Evolutionary conservation across 2,329 filamentous ascomycete species (phyloP), one percentile per base, ranked within the genome.

Genomic region (Nectriaceae sp.): DNA sequence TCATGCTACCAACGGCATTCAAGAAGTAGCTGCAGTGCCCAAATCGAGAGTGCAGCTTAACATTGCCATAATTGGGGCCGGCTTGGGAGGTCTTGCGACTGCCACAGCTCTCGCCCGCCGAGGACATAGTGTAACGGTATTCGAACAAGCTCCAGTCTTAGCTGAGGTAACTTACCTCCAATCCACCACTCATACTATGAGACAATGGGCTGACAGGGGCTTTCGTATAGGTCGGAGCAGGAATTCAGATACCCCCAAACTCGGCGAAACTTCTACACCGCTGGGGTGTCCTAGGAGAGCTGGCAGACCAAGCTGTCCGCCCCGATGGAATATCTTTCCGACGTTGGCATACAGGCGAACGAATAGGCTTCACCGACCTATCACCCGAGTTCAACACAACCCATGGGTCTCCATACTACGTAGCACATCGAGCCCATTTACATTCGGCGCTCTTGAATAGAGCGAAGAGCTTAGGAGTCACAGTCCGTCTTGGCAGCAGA

Each of bases 21-120:
- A 31, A 31, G 26, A 15, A 31, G 26, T 8, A 31, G 26, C 26
- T 31, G 8, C 26, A 15, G 8, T 31, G 26, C 26, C 26, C 26
- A 31, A 31, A 31, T 31, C 26, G 15, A 31, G 26, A 15, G 26
- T 31, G n/a, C n/a, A n/a, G n/a, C n/a, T n/a, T n/a, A n/a, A n/a
- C n/a, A n/a, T n/a, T n/a, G n/a, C n/a, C n/a, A n/a, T 75, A 36
- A 64, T 74, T 11, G 72, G 72, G 4, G 71, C 70, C n/a, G 70
- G 70, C 1, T 60, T 75, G 2, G 71, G 71, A 4, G 72, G 72
- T 15, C 60, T 75, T 2, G 67, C 69, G 4, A 67, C 71, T 3
- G 70, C 71, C 10, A 67, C 74, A 24, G 65, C 65, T 4, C 61
- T 73, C 11, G 62, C 63, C 3, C 54, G 62, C 3, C 56, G 57